Evolutionary conservation across 225 moss, liverwort and hornwort genomes (phyloP).

Genomic region (Sphagnum contortum): DNA sequence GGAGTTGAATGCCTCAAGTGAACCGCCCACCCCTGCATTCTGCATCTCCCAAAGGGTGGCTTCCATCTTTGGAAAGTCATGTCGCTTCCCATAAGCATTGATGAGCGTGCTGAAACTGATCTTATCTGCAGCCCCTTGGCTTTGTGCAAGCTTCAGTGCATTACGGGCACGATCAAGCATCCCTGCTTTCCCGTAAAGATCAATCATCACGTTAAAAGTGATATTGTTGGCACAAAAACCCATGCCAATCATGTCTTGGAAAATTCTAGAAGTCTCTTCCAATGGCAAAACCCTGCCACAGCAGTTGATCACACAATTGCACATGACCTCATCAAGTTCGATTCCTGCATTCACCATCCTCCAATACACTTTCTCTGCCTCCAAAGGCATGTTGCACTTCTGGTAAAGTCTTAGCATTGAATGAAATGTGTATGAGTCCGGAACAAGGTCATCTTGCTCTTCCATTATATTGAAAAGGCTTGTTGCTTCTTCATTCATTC

Average conservation of each 20-base stretch:
- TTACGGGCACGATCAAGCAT: conserved; percentile 64
- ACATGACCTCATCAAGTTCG: conserved; percentile 83
- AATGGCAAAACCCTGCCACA: conserved; percentile 77
- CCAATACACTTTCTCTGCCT: conserved; percentile 79
- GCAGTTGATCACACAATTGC: conserved; percentile 82
- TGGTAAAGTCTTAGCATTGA: conserved; percentile 80
- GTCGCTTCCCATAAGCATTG: conserved; percentile 72
- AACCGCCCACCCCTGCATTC: conserved; percentile 58
- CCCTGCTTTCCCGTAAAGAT: conserved; percentile 87
- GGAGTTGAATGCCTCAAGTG: conserved; percentile 77
- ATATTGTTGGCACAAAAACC: conserved; percentile 60
- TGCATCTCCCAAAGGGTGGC: conserved; percentile 89
- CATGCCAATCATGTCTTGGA: conserved; percentile 64
- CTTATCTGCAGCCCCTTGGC: conserved; percentile 70
- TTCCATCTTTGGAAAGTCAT: conserved; percentile 87
- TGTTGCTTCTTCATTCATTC: conserved; percentile 50
- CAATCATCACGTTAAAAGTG: conserved; percentile 93
- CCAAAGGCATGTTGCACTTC: conserved; percentile 48
- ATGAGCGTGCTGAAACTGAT: conserved; percentile 87
- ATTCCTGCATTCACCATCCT: conserved; percentile 47
- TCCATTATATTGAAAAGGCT: conserved; percentile 51
- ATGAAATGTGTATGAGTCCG: conserved; percentile 80
- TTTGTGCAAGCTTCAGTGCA: conserved; percentile 62
- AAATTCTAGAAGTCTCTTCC: conserved; percentile 77
- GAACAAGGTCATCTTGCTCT: conserved; percentile 36